Conservation (phyloP, 257 asterid genomes). For the Solanum ossicruentum region DNA sequence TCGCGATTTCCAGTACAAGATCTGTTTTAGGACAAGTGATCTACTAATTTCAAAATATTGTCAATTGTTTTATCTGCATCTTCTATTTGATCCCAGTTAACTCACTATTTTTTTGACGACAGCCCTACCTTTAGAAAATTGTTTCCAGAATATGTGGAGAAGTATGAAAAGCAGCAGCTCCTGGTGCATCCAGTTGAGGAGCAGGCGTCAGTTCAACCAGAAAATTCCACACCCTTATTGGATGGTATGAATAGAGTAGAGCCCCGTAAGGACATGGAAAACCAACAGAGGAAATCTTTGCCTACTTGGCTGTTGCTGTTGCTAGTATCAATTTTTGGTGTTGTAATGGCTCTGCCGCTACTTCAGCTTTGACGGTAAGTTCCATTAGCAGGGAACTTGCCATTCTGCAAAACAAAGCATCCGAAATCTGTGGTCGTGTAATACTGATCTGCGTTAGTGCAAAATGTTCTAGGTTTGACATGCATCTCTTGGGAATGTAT, state of each 20-base stretch:
- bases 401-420: background rate
- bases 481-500: background rate
- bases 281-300: constrained; percentile 30
- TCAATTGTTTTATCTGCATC: background rate
- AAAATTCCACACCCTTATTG: constrained; percentile 17
- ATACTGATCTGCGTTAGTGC: background rate
- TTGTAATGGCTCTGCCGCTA: constrained; percentile 83
- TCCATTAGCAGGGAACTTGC: background rate
- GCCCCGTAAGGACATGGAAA: constrained; percentile 32
- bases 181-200: constrained; percentile 28
- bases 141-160: constrained; percentile 78
- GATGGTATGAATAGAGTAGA: constrained; percentile 26
- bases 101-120: constrained; percentile 6
- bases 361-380: constrained; percentile 45
- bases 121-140: constrained; percentile 70
- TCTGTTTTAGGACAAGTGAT: background rate
- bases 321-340: constrained; percentile 54
- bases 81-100: background rate
- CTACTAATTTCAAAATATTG: background rate
- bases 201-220: constrained; percentile 19
- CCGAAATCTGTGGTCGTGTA: background rate
- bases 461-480: background rate
- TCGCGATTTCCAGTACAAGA: constrained; percentile 25
- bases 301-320: constrained; percentile 66
- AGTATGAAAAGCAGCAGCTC: constrained; percentile 47